Base-by-base conservation (phyloP, 1,284 basidiomycete genomes). In the Peniophora sp. region DNA sequence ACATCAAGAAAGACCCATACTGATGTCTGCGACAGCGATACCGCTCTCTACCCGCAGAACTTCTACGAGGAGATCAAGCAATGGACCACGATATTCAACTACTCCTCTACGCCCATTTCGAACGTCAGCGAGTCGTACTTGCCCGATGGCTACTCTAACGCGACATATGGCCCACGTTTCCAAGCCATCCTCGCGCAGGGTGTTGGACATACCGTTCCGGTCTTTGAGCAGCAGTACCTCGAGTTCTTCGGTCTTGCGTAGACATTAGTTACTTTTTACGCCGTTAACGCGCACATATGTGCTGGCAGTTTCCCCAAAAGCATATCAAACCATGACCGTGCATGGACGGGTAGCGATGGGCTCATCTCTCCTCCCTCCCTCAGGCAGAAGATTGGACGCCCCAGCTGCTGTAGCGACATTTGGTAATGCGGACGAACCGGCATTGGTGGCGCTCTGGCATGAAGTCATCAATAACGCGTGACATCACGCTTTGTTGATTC, bases 31-130 rank as follows among this genome's bases (percentile, higher is more conserved):
- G 20, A 17, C 52, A 65, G 63, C n/a, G 78, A 80, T 58, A 75
- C 71, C 17, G 75, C 73, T 8, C 68, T 80, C 39, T 72, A 71
- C 63, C 70, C 68, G 11, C 66, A 70, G 46, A 79, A 80, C 67
- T 77, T 75, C 64, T 64, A 59, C 48, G 74, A 79, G 61, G 74
- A 68, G 49, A 60, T 69, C 55, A 62, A 62, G 56, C 57, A 65
- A 51, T 70, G 52, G 64, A 74, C 60, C 11, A 73, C 71, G 51
- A 64, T 77, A 48, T 73, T 76, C 54, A 68, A 68, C 22, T 66
- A 70, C 54, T 65, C 66, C 55, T 53, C 58, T 36, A 73, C 69
- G 3, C 68, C 76, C 1, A 60, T 41, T 15, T 41, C 68, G 44
- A 73, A 68, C 52, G 58, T 64, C 32, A 64, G 61, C 49, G 70